A percentile compares a stretch with the other conserved stretches of the same genome.
phyloP scores from a whole-genome alignment of 148 eudicot genomes.

The Fallopia convolvulus region DNA sequence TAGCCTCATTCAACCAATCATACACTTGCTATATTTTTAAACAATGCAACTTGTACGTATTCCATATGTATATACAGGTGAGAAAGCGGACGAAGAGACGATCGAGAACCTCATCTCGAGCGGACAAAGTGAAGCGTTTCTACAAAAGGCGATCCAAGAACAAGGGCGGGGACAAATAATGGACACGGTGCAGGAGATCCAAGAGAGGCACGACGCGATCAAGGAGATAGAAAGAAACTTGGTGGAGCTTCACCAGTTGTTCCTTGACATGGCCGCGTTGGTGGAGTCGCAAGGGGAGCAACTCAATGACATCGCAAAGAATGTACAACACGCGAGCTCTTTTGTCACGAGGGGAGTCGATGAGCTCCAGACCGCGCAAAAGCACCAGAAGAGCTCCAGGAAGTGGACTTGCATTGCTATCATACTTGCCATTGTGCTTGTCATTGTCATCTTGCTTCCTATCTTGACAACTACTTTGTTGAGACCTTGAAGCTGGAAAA shows the following conservation, averaged over 20 bases:
- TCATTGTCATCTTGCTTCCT: slow-evolving; percentile 30
- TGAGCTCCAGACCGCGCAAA: slow-evolving; percentile 45
- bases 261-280: slow-evolving; percentile 75
- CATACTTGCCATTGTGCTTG: slow-evolving; percentile 25
- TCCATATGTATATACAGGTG: slow-evolving; percentile 24
- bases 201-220: slow-evolving; percentile 67
- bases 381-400: slow-evolving; percentile 51
- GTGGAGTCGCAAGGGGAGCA: slow-evolving; percentile 84
- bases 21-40: too few relatives aligned
- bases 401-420: slow-evolving; percentile 46
- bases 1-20: too few relatives aligned
- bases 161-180: slow-evolving; percentile 71
- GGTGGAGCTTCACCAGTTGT: slow-evolving; percentile 66
- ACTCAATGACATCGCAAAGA: slow-evolving; percentile 57
- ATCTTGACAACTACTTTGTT: slow-evolving; percentile 25
- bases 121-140: slow-evolving; percentile 58
- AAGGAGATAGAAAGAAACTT: slow-evolving; percentile 69
- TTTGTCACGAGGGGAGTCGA: slow-evolving; percentile 52
- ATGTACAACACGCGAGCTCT: slow-evolving; percentile 61
- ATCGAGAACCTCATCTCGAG: slow-evolving; percentile 62
- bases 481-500: background rate
- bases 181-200: slow-evolving; percentile 76
- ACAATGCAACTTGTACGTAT: background rate
- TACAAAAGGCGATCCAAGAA: slow-evolving; percentile 73
- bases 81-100: slow-evolving; percentile 54